Conservation (phyloP, 768 basidiomycete genomes). For the Hypholoma fasciculare region DNA sequence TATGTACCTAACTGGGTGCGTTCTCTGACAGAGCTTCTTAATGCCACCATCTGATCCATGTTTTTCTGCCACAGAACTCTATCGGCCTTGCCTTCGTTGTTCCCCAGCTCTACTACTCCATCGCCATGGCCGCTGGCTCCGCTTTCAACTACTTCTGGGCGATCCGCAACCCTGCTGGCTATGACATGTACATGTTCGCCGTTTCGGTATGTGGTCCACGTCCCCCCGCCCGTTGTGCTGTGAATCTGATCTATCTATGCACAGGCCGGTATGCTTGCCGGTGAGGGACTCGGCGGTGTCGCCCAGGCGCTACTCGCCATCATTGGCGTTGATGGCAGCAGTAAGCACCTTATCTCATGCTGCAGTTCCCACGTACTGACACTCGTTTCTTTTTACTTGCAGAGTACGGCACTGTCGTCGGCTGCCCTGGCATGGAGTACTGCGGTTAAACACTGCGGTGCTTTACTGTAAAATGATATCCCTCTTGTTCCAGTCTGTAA, state of each 20-base stretch:
- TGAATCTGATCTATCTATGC: background rate
- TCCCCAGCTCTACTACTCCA: constrained; percentile 47
- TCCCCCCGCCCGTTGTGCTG: background rate
- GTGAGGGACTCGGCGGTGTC: constrained; percentile 63
- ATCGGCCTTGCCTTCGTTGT: constrained; percentile 55
- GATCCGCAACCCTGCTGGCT: constrained; percentile 39
- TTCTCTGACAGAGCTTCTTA: background rate
- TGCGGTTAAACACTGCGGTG: constrained; percentile 37
- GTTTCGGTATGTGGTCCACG: constrained; percentile 35
- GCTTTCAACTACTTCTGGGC: constrained; percentile 49
- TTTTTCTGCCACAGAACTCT: constrained; percentile 34
- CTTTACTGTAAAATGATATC: background rate
- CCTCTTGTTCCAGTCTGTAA: background rate
- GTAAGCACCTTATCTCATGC: constrained; percentile 27
- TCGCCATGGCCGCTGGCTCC: constrained; percentile 54
- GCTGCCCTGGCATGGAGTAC: constrained; percentile 52
- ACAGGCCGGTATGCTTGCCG: constrained; percentile 51
- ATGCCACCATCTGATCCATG: background rate
- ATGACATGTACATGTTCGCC: constrained; percentile 62
- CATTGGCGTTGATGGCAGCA: constrained; percentile 48
- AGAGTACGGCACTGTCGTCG: constrained; percentile 51
- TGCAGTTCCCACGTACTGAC: background rate
- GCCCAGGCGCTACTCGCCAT: constrained; percentile 57
- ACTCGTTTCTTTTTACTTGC: background rate
- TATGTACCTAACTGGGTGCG: constrained; percentile 54